Evolutionary conservation across 768 basidiomycete genomes (phyloP).

Genomic region (Tubosaeta sp.): DNA sequence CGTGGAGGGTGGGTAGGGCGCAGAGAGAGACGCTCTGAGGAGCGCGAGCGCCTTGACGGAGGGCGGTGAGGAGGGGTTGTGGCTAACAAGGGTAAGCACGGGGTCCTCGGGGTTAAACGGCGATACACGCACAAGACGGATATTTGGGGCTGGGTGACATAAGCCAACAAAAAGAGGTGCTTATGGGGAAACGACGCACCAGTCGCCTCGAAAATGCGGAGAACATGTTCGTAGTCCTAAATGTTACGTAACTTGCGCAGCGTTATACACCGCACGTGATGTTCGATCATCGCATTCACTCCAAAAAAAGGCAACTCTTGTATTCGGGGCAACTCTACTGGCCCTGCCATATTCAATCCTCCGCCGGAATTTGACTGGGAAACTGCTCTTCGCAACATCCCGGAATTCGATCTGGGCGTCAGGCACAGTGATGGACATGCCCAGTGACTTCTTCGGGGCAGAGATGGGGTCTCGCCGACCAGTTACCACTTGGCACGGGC

Average conservation of each 20-base stretch:
- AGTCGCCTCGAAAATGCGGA: slow-evolving; percentile 35
- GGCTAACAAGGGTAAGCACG: slow-evolving; percentile 38
- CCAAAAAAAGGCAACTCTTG: neutral
- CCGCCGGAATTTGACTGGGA: neutral
- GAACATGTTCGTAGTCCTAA: slow-evolving; percentile 25
- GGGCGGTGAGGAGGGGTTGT: slow-evolving; percentile 60
- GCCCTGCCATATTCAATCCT: neutral
- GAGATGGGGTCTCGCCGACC: neutral
- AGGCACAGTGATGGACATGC: neutral
- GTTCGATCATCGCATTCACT: neutral
- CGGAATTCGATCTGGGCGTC: neutral
- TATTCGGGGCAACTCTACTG: neutral
- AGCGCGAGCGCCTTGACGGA: slow-evolving; percentile 59
- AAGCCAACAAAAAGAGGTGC: neutral
- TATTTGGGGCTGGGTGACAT: slow-evolving; percentile 44
- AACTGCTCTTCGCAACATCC: neutral
- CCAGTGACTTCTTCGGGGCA: neutral
- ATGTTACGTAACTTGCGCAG: too few species aligned
- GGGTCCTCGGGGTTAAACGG: slow-evolving; percentile 4
- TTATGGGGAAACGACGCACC: slow-evolving; percentile 21
- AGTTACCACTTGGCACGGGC: too few species aligned
- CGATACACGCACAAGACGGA: slow-evolving; percentile 55
- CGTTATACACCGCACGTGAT: too few species aligned
- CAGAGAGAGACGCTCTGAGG: slow-evolving; percentile 54
- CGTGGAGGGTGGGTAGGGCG: slow-evolving; percentile 56